Evolutionary conservation across 805 yeast genomes (phyloP).

Genomic region (Saccharomycopsis fibuligera): DNA sequence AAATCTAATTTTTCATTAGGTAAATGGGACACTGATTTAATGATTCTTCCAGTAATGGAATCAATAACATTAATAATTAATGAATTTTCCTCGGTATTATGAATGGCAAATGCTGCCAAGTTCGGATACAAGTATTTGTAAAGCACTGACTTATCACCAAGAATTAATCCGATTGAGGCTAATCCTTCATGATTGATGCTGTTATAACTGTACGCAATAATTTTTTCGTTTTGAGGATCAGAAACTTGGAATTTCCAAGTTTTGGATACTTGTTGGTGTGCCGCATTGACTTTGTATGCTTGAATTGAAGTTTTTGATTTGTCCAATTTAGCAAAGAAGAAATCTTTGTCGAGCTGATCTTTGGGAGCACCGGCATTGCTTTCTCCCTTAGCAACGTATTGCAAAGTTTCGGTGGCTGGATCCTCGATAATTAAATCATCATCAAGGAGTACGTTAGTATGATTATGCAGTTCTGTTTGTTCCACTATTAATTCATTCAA

Average conservation of each 20-base stretch:
- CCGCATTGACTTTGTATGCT: slow-evolving; percentile 13
- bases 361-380: not conserved
- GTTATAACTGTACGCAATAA: slow-evolving; percentile 35
- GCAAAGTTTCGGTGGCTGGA: not conserved
- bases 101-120: slow-evolving; percentile 45
- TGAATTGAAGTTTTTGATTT: not conserved
- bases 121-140: slow-evolving; percentile 83
- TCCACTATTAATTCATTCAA: slow-evolving; percentile 4
- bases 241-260: slow-evolving; percentile 6
- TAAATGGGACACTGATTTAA: slow-evolving; percentile 39
- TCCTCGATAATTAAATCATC: slow-evolving; percentile 3
- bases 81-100: slow-evolving; percentile 25
- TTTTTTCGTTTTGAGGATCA: slow-evolving; percentile 24
- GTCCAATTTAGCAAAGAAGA: not conserved
- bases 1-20: slow-evolving; percentile 35
- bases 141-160: slow-evolving; percentile 64
- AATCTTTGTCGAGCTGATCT: slow-evolving; percentile 1
- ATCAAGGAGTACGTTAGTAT: not conserved
- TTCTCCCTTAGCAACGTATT: not conserved
- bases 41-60: slow-evolving; percentile 58
- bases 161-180: slow-evolving; percentile 60
- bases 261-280: not conserved
- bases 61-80: slow-evolving; percentile 56
- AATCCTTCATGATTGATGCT: slow-evolving; percentile 36
- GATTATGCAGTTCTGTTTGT: not conserved